Evolutionary conservation across 805 yeast species (phyloP).

Genomic region (Wickerhamiella spandovensis): DNA sequence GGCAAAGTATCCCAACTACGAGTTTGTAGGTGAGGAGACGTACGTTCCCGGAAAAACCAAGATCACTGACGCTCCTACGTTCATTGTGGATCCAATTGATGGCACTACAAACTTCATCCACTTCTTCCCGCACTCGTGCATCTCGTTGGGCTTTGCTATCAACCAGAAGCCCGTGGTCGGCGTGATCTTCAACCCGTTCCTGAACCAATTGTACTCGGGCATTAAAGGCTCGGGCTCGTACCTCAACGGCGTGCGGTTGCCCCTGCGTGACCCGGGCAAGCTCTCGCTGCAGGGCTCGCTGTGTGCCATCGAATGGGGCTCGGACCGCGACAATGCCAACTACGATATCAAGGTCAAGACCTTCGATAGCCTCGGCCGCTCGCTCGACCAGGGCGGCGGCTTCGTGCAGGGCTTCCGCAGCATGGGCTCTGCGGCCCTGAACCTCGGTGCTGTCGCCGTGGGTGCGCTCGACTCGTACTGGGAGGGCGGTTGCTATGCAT

Average conservation of each 20-base stretch:
- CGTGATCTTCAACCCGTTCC: slow-evolving; percentile 50
- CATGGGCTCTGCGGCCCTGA: slow-evolving; percentile 54
- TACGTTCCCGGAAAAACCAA: slow-evolving; percentile 36
- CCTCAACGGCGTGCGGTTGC: slow-evolving; percentile 33
- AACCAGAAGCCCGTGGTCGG: slow-evolving; percentile 42
- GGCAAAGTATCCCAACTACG: slow-evolving; percentile 33
- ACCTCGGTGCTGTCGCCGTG: slow-evolving; percentile 42
- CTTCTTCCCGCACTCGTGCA: slow-evolving; percentile 47
- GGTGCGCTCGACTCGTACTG: slow-evolving; percentile 50
- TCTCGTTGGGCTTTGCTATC: slow-evolving; percentile 44
- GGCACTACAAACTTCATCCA: slow-evolving; percentile 58
- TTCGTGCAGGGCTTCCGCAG: slow-evolving; percentile 49
- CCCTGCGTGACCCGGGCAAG: slow-evolving; percentile 24
- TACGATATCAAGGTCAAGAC: slow-evolving; percentile 38
- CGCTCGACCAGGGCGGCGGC: slow-evolving; percentile 36
- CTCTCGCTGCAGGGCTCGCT: slow-evolving; percentile 39
- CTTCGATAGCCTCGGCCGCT: slow-evolving; percentile 31
- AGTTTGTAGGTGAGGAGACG: slow-evolving; percentile 51
- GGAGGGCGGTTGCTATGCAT: slow-evolving; percentile 59
- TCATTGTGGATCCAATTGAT: slow-evolving; percentile 52
- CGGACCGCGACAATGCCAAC: slow-evolving; percentile 40
- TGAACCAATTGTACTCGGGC: slow-evolving; percentile 40
- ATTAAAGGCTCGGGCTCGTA: slow-evolving; percentile 43
- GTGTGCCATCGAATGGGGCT: slow-evolving; percentile 48
- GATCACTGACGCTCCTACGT: slow-evolving; percentile 41